Base-by-base conservation (phyloP, 371 early-diverging fungal species). In the Massospora cicadina region DNA sequence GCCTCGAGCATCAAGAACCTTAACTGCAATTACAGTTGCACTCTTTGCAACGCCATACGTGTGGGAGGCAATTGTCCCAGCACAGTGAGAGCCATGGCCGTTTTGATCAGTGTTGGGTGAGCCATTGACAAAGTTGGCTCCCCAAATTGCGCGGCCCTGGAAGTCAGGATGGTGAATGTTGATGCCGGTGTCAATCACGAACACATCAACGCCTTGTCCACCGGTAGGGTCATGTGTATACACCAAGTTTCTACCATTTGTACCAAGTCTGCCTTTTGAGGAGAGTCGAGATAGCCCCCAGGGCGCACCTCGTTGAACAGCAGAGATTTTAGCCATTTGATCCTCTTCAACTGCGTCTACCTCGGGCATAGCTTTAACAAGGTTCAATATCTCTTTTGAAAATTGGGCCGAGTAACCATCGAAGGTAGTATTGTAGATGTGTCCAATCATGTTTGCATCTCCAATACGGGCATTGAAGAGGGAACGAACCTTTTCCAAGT, bases 1-100 rank as follows among this genome's bases (percentile, higher is more conserved):
- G 43, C 74, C 71, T 13, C 67, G 53, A 56, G 65, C 57, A 29
- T 68, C 61, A 13, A 83, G 65, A 32, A 67, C 75, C 77, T 95
- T 95, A 71, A 97, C 90, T 12, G 93, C 93, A 24, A 93, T 84
- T 27, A 95, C 76, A 17, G 78, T 76, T n/a, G 89, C 90, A 66
- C 55, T 65, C 7, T 61, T 61, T 3, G 21, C 25, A 2, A 61
- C 33, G 33, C 60, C 60, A 26, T 60, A 60, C 17, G 13, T 25
- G 5, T 29, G 13, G 7, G 25, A 12, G 17, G 32, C 60, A 26
- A 60, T 27, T 13, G 60, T 60, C n/a, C 60, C 60, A 27, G 60
- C 60, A 27, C 60, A 86, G 70, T 91, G 91, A 23, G 91, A 87
- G 61, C 86, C 86, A 57, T 73, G 74, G 23, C 74, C 74, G 66